phyloP scores from a whole-genome alignment of 2,329 filamentous ascomycete species.

The Phialophora tarda region DNA sequence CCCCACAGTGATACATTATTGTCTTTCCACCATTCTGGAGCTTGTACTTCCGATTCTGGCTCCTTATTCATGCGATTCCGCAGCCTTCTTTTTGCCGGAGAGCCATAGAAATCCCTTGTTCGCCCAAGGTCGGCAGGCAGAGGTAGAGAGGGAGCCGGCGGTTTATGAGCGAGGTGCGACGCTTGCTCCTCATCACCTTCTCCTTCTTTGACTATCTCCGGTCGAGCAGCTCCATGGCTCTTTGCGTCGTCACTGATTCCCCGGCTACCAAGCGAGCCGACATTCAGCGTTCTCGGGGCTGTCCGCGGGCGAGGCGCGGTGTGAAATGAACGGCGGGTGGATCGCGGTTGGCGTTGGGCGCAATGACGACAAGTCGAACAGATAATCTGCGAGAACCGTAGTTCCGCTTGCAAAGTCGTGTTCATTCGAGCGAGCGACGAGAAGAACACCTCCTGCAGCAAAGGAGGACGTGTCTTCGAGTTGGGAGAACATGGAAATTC shows the following conservation, averaged over 20 bases:
- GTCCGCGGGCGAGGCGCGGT: slow-evolving; percentile 23
- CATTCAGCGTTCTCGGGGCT: slow-evolving; percentile 26
- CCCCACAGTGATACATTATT: slow-evolving; percentile 32
- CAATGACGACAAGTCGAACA: slow-evolving; percentile 31
- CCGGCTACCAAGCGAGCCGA: slow-evolving; percentile 19
- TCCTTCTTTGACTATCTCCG: slow-evolving; percentile 24
- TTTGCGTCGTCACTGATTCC: slow-evolving; percentile 20
- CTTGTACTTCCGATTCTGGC: slow-evolving; percentile 17
- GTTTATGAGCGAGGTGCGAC: slow-evolving; percentile 7
- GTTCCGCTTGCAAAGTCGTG: slow-evolving; percentile 38
- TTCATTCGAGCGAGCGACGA: slow-evolving; percentile 36
- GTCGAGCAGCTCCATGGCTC: slow-evolving; percentile 10
- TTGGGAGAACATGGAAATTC: slow-evolving; percentile 12
- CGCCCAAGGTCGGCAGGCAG: slow-evolving; percentile 16
- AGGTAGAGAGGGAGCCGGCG: slow-evolving; percentile 4
- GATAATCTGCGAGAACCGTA: slow-evolving; percentile 36
- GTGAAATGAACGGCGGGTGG: slow-evolving; percentile 29
- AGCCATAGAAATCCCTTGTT: slow-evolving; percentile 30
- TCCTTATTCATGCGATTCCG: slow-evolving; percentile 30
- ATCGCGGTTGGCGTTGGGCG: slow-evolving; percentile 27
- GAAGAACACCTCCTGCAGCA: neutral
- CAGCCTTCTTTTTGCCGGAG: slow-evolving; percentile 31
- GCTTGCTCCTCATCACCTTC: slow-evolving; percentile 13
- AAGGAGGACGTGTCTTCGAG: neutral
- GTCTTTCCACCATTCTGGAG: slow-evolving; percentile 35